Base-by-base conservation (phyloP, 345 rosid species). In the Odontarrhena argentea region DNA sequence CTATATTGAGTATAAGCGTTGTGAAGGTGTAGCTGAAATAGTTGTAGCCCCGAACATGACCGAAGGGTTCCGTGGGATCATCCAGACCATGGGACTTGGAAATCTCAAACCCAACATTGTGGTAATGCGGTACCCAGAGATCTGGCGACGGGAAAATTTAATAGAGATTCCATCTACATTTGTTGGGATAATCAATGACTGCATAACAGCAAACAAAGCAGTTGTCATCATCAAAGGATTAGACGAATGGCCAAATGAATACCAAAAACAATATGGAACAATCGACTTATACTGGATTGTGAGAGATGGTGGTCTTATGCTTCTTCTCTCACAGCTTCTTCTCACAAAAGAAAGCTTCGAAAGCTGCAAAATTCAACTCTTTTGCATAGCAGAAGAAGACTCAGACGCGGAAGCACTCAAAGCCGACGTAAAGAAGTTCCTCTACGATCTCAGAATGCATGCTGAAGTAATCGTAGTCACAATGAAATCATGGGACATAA, bases 211-310 rank as follows among this genome's bases (percentile, higher is more conserved):
- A 34, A 89, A 95, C 85, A 95, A 95, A 81, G 98, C 98, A 1
- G 99, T 95, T 37, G 99, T 95, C 56, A 95, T 95, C 37, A 86
- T 95, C 67, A 95, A 95, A 84, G 99, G 99, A 65, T 91, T 95
- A 35, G 99, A 95, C 57, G 99, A 95, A 65, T 91, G 99, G 99
- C 99, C 99, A 4, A 95, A 95, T 35, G 96, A 86, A 84, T 95
- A 95, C 72, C 99, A 95, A 60, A 84, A 78, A 80, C 99, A 95
- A 78, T 91, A 85, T 22, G 99, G 99, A 35, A 95, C 96, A 5
- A 91, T 95, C 45, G 99, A 95, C 77, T 76, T 95, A 77, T 95
- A 95, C 81, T 95, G 97, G 99, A 95, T 95, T 22, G 99, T 95
- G 10, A 77, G 96, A 69, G 99, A 91, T 52, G 99, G 99, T 8